A percentile compares a stretch with the other conserved stretches of the same genome.
Conservation (phyloP, 306 rosid genomes). For the Castanea crenata region DNA sequence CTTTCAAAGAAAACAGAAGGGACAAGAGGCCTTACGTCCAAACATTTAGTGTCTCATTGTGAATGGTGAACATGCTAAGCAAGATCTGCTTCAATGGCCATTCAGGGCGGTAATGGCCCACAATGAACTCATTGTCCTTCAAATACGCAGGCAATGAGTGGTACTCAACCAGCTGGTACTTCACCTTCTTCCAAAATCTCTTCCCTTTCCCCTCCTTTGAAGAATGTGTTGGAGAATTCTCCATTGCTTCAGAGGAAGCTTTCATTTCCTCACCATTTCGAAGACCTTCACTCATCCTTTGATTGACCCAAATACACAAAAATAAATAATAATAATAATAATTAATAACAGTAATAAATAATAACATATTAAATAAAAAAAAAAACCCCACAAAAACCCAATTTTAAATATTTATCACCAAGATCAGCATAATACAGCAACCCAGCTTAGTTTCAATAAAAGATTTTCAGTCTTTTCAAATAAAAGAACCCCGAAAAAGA, state of each 20-base stretch:
- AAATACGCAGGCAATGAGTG: constrained; percentile 78
- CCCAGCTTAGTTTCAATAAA: not conserved
- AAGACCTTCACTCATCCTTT: constrained; percentile 25
- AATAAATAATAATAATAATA: not conserved
- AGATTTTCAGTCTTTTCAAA: not conserved
- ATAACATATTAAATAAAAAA: no score
- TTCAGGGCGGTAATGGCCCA: constrained; percentile 79
- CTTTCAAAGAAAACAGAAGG: not conserved
- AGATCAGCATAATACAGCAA: not conserved
- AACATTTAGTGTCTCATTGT: constrained; percentile 93
- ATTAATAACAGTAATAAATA: no score
- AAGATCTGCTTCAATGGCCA: constrained; percentile 91
- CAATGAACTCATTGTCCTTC: constrained; percentile 83
- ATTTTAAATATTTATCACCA: not conserved
- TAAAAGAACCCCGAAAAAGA: not conserved
- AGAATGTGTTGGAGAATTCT: constrained; percentile 21
- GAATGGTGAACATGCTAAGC: constrained; percentile 80
- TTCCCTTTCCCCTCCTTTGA: constrained; percentile 61
- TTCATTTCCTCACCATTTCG: constrained; percentile 22
- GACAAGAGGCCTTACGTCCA: constrained; percentile 75
- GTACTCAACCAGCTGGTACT: constrained; percentile 91
- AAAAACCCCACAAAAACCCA: no score
- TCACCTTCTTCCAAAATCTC: constrained; percentile 84
- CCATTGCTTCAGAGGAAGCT: constrained; percentile 32
- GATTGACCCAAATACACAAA: constrained; percentile 11